These are phyloP conservation scores for Ceriops zippeliana DNA, from an alignment of 345 rosid species.

Conservation along the genomic window DNA sequence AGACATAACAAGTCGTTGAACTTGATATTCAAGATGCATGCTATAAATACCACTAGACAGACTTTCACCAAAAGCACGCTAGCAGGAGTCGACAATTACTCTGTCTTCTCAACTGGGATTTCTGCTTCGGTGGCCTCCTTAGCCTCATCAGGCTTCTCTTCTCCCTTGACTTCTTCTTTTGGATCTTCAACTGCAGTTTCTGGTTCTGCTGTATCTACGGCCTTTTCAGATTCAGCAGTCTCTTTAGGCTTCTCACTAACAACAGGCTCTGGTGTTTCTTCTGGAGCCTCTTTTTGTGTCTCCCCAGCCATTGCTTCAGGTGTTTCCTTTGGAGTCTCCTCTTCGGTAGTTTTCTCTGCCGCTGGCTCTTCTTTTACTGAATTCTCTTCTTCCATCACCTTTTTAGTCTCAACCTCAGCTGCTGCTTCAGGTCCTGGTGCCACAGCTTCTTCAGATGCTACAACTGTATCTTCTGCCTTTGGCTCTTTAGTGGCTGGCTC, in stretches of 20 bases:
- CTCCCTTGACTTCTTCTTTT: slow-evolving; percentile 24
- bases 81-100: slow-evolving; percentile 6
- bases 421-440: slow-evolving; percentile 26
- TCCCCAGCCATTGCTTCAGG: slow-evolving; percentile 19
- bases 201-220: slow-evolving; percentile 5
- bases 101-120: slow-evolving; percentile 28
- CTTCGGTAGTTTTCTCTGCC: slow-evolving; percentile 21
- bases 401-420: slow-evolving; percentile 27
- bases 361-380: slow-evolving; percentile 32
- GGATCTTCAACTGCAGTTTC: slow-evolving; percentile 28
- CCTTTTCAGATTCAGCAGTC: slow-evolving; percentile 7
- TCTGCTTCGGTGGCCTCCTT: slow-evolving; percentile 14
- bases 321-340: slow-evolving; percentile 26
- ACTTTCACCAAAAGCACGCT: background rate
- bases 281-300: slow-evolving; percentile 5
- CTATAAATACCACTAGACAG: slow-evolving; percentile 1
- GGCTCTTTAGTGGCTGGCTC: slow-evolving; percentile 15
- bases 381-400: slow-evolving; percentile 30
- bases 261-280: slow-evolving; percentile 1
- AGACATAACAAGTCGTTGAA: background rate
- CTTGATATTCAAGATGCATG: slow-evolving; percentile 12
- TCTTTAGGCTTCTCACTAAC: slow-evolving; percentile 21
- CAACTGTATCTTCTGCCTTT: slow-evolving; percentile 14
- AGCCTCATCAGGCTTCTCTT: slow-evolving; percentile 21
- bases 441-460: slow-evolving; percentile 10